Conservation (phyloP, 768 basidiomycete genomes). For the Pholiota conissans region DNA sequence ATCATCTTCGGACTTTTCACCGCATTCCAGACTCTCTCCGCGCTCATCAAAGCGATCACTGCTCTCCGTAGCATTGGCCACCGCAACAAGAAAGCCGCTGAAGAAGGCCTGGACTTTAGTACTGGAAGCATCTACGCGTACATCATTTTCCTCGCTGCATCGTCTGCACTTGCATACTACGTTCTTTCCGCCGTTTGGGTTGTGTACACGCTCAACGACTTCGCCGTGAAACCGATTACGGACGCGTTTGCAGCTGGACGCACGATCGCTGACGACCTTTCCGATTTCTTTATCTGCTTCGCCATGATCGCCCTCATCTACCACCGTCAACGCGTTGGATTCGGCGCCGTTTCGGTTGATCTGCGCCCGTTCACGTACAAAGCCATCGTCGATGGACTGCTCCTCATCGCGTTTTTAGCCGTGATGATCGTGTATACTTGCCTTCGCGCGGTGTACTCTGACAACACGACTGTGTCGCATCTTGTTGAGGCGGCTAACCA, state of each 20-base stretch:
- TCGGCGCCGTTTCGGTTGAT: background rate
- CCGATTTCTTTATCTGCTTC: conserved; percentile 3
- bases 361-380: background rate
- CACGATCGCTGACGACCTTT: background rate
- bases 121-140: background rate
- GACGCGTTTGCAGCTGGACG: background rate
- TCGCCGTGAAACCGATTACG: background rate
- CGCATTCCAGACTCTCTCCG: background rate
- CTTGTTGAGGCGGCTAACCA: background rate
- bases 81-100: background rate
- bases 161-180: conserved; percentile 1
- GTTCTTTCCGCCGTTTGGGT: conserved; percentile 1
- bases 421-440: background rate
- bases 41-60: conserved; percentile 1
- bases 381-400: background rate
- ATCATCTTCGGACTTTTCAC: conserved; percentile 4
- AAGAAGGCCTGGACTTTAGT: background rate
- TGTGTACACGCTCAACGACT: background rate
- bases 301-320: conserved; percentile 1
- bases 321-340: conserved; percentile 2
- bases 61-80: background rate
- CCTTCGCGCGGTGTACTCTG: conserved; percentile 3
- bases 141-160: conserved; percentile 2
- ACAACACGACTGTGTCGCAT: background rate
- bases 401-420: background rate